A percentile compares a stretch with the other conserved stretches of the same genome.
Evolutionary conservation across 140 eudicot species (phyloP).

Genomic region (Senecio squalidus): DNA sequence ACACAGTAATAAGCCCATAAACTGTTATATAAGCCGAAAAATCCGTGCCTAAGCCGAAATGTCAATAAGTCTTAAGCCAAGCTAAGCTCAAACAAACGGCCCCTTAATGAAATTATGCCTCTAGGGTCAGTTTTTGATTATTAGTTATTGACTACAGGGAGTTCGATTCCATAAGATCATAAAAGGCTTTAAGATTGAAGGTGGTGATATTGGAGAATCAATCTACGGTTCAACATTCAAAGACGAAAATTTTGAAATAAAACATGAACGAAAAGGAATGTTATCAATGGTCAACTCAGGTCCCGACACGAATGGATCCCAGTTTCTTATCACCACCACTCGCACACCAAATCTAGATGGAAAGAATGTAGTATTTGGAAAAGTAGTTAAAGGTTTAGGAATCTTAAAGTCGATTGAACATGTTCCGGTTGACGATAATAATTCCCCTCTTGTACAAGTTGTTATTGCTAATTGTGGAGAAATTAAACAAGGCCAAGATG

Average conservation of each 20-base stretch:
- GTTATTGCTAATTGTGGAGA: constrained; percentile 81
- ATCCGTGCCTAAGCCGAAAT: too few species aligned
- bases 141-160: constrained; percentile 51
- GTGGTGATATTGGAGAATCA: constrained; percentile 97
- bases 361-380: constrained; percentile 88
- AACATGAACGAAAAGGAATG: constrained; percentile 97
- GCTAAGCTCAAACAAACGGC: too few species aligned
- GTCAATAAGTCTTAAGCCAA: too few species aligned
- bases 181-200: constrained; percentile 74
- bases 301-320: constrained; percentile 82
- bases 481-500: constrained; percentile 80
- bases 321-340: constrained; percentile 81
- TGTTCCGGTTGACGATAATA: constrained; percentile 51
- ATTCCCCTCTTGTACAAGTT: constrained; percentile 62
- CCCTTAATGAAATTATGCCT: too few species aligned
- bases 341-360: constrained; percentile 91
- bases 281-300: constrained; percentile 94
- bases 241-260: constrained; percentile 77
- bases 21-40: too few species aligned
- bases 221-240: constrained; percentile 75
- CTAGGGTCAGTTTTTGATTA: too few species aligned
- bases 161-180: constrained; percentile 65
- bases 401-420: constrained; percentile 83
- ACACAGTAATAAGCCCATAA: too few species aligned
- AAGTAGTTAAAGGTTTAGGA: constrained; percentile 88